Evolutionary conservation across 495 filamentous ascomycete species (phyloP).

Genomic region (Aspergillus mulundensis): DNA sequence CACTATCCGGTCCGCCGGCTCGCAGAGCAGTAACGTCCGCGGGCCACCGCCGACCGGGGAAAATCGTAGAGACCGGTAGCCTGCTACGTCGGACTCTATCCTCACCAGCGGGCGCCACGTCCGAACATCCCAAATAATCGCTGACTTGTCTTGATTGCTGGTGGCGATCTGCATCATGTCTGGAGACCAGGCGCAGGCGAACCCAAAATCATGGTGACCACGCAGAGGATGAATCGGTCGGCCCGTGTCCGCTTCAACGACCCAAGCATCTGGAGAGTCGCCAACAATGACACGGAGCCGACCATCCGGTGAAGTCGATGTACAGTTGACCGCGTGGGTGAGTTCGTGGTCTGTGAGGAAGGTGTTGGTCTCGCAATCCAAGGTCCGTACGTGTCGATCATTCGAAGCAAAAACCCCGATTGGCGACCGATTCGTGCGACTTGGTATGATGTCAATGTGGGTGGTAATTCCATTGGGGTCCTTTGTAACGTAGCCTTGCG

Average conservation of each 20-base stretch:
- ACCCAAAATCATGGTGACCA: slow-evolving; percentile 78
- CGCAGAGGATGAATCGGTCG: slow-evolving; percentile 51
- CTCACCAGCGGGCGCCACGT: slow-evolving; percentile 61
- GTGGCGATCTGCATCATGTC: slow-evolving; percentile 88
- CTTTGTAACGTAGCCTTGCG: slow-evolving; percentile 63
- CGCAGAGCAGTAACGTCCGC: slow-evolving; percentile 70
- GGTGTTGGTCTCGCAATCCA: slow-evolving; percentile 67
- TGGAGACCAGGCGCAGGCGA: slow-evolving; percentile 87
- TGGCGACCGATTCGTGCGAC: slow-evolving; percentile 57
- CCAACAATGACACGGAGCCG: slow-evolving; percentile 77
- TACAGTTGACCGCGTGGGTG: slow-evolving; percentile 75
- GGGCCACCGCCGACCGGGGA: slow-evolving; percentile 74
- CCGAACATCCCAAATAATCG: slow-evolving; percentile 84
- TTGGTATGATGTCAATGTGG: slow-evolving; percentile 68
- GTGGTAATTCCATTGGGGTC: slow-evolving; percentile 78
- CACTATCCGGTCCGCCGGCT: slow-evolving; percentile 79
- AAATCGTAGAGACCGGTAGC: slow-evolving; percentile 73
- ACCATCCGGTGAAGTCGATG: slow-evolving; percentile 71
- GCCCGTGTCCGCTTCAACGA: slow-evolving; percentile 63
- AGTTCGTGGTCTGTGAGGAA: slow-evolving; percentile 60
- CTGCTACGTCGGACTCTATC: slow-evolving; percentile 71
- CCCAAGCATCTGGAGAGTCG: slow-evolving; percentile 53
- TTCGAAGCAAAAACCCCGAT: slow-evolving; percentile 80
- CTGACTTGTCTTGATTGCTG: slow-evolving; percentile 80
- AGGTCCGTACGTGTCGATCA: slow-evolving; percentile 67